Conservation (phyloP, 495 filamentous ascomycete genomes). For the Filosporella fistucella region DNA sequence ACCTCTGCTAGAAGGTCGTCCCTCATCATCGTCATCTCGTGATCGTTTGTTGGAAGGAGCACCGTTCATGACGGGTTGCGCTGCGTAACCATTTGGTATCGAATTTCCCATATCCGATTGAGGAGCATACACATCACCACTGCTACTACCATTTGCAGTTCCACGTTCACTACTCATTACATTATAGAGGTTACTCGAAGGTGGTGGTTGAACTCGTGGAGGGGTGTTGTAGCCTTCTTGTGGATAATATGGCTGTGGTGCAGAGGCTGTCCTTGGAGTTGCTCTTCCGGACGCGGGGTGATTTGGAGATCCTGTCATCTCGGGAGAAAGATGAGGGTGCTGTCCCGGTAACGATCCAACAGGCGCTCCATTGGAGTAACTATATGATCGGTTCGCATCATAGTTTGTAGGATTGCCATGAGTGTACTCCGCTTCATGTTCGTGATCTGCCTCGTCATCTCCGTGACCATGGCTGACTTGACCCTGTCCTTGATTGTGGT, state of each 20-base stretch:
- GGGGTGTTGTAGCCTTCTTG: slow-evolving; percentile 69
- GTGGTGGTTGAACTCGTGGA: slow-evolving; percentile 62
- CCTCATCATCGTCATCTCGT: slow-evolving; percentile 70
- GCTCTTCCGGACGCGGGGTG: slow-evolving; percentile 84
- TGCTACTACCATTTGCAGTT: slow-evolving; percentile 58
- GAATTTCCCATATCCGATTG: slow-evolving; percentile 53
- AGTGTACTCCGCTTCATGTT: slow-evolving; percentile 76
- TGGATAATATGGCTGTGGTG: slow-evolving; percentile 68
- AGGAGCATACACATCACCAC: slow-evolving; percentile 63
- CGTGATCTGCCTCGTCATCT: slow-evolving; percentile 68
- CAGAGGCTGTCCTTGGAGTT: slow-evolving; percentile 72
- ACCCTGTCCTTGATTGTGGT: slow-evolving; percentile 47
- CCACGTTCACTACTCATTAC: slow-evolving; percentile 82
- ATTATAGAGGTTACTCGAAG: slow-evolving; percentile 82
- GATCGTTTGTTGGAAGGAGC: slow-evolving; percentile 68
- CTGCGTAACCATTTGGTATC: slow-evolving; percentile 53
- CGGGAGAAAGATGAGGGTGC: slow-evolving; percentile 75
- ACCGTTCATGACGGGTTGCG: slow-evolving; percentile 63
- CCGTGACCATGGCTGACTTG: slow-evolving; percentile 45
- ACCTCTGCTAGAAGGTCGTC: slow-evolving; percentile 62
- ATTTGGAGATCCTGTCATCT: slow-evolving; percentile 80
- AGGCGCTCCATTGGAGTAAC: slow-evolving; percentile 62
- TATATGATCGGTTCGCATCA: slow-evolving; percentile 68
- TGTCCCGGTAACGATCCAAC: slow-evolving; percentile 65
- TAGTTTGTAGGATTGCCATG: slow-evolving; percentile 64